A percentile compares a stretch with the other conserved stretches of the same genome.
phyloP scores from a whole-genome alignment of 306 rosid species.

The Sicyos baderoa region DNA sequence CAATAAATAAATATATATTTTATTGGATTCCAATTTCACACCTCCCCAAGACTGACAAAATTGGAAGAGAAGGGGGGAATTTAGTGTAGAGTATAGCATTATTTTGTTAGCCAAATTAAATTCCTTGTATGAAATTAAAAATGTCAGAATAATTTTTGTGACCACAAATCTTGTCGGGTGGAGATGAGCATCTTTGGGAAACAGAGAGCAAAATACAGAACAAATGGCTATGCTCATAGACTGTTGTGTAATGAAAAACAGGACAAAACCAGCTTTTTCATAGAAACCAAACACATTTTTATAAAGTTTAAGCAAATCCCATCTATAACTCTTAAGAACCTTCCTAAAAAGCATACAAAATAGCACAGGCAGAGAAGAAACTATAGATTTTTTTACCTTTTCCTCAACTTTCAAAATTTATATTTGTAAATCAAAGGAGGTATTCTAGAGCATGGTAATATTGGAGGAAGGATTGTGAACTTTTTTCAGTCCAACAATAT shows the following conservation, averaged over 20 bases:
- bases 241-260: not conserved
- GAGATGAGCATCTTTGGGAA: not conserved
- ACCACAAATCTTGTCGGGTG: conserved; percentile 13
- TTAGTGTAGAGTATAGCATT: not conserved
- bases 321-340: conserved; percentile 6
- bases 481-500: no score
- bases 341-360: conserved; percentile 11
- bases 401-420: not conserved
- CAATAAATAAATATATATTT: no score
- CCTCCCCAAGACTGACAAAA: not conserved
- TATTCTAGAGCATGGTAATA: no score
- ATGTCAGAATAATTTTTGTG: conserved; percentile 12
- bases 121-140: not conserved
- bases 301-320: not conserved
- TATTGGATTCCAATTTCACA: no score
- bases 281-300: not conserved
- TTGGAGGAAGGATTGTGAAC: no score
- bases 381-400: not conserved
- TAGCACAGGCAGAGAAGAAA: no score
- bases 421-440: no score
- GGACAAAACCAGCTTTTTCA: not conserved
- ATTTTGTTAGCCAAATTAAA: not conserved
- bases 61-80: not conserved
- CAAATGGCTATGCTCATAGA: not conserved
- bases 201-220: not conserved